Base-by-base conservation (phyloP, 1,284 basidiomycete species). In the Mycena sp. region DNA sequence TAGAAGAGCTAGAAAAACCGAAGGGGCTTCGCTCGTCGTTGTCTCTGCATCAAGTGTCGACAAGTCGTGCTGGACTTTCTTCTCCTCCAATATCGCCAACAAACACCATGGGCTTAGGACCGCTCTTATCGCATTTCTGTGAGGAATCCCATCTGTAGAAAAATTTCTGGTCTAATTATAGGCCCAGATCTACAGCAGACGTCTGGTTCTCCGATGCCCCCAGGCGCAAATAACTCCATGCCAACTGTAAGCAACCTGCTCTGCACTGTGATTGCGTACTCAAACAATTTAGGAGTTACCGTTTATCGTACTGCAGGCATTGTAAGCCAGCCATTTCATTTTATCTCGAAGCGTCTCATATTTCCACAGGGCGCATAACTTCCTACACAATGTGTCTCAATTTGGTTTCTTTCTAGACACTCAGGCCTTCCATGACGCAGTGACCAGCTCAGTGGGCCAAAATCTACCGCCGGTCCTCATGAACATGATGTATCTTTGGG, bases 321-420 rank as follows among this genome's bases (percentile, higher is more conserved):
- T 66, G 64, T 66, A 38, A 23, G 59, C 21, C 26, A 2, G 6
- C 25, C 38, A 12, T 9, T 40, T 14, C 49, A 23, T 9, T 14
- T n/a, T 35, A 16, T 21, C 7, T 21, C 7, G 11, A 14, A 28
- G 1, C 19, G 14, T 17, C 28, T 4, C 6, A 11, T 9, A 5
- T 17, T 23, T 26, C 11, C 32, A 10, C 56, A 67, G 66, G 3
- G 62, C 57, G 6, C 59, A 64, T 23, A 64, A 64, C 37, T 67
- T 67, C 41, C 59, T 67, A 3, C 62, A 64, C 28, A 49, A 59
- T 30, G 62, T 59, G 10, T 30, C 40, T 29, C 46, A 32, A 14
- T 64, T 67, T 26, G 62, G 63, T 14, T 67, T 67, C 51, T 67
- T 67, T 40, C 65, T 67, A 26, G 55, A 61, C 55, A 49, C 51